phyloP scores from a whole-genome alignment of 164 flowering plant genomes.

The Macadamia integrifolia region DNA sequence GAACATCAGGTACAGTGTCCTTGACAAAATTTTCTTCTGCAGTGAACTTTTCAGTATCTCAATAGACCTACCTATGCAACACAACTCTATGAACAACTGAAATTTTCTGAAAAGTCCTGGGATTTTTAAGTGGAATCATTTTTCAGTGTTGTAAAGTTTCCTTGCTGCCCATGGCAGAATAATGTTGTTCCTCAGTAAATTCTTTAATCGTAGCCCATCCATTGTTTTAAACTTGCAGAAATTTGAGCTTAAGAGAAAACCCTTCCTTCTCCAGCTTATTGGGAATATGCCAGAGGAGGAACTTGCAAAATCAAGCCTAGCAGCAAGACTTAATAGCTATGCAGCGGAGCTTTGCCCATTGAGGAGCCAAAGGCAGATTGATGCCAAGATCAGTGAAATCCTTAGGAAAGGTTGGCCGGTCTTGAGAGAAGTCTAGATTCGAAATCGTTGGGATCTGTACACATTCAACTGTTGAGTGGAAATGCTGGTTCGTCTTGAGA shows the following conservation, averaged over 20 bases:
- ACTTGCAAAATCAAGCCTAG: constrained; percentile 64
- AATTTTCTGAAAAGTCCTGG: not conserved
- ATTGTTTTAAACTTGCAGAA: constrained; percentile 43
- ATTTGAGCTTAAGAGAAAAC: constrained; percentile 81
- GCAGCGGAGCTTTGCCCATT: constrained; percentile 93
- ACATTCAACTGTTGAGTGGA: not conserved
- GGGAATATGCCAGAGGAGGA: constrained; percentile 88
- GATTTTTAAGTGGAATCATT: not conserved
- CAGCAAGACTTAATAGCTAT: constrained; percentile 75
- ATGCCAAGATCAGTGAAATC: constrained; percentile 68
- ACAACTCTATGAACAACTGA: not conserved
- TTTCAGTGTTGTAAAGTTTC: not conserved
- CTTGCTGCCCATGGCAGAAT: not conserved
- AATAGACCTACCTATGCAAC: not conserved
- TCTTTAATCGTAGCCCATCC: not conserved
- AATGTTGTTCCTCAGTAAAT: no score
- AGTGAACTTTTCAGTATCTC: not conserved
- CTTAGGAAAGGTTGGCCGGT: constrained; percentile 85
- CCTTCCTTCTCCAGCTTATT: constrained; percentile 77
- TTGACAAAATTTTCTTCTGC: not conserved
- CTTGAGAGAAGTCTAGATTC: constrained; percentile 49
- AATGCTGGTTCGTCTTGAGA: no score
- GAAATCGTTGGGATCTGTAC: not conserved
- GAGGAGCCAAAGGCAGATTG: constrained; percentile 51
- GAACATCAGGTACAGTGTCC: constrained; percentile 79